Conservation (phyloP, 257 asterid species). For the Nicotiana undulata region DNA sequence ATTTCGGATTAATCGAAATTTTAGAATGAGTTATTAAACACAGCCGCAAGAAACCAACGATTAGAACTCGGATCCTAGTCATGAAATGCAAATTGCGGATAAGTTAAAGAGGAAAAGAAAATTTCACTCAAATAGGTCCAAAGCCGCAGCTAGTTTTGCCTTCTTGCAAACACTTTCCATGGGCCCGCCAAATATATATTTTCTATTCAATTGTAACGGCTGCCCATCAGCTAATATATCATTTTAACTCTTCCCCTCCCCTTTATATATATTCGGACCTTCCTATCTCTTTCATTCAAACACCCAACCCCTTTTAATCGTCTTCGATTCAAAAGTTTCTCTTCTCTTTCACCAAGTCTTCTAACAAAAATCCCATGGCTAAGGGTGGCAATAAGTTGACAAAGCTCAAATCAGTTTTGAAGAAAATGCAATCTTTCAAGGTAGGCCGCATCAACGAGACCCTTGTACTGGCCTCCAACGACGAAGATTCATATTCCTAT, state of each 20-base stretch:
- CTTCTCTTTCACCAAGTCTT: conserved; percentile 14
- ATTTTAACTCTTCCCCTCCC: neutral
- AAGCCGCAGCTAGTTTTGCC: no score
- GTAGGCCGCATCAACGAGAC: conserved; percentile 22
- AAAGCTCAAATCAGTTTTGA: conserved; percentile 71
- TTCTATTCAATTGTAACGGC: no score
- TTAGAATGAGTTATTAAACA: no score
- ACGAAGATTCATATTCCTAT: neutral
- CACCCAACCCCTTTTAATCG: neutral
- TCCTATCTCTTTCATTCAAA: conserved; percentile 10
- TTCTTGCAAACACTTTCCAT: no score
- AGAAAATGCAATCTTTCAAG: conserved; percentile 90
- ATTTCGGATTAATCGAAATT: no score
- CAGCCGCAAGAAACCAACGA: no score
- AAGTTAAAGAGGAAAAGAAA: no score
- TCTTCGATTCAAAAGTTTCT: no score
- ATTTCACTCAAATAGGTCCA: no score
- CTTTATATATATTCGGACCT: conserved; percentile 2
- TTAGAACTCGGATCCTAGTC: no score
- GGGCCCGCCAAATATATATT: neutral
- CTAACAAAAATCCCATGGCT: conserved; percentile 36
- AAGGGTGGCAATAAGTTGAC: conserved; percentile 64
- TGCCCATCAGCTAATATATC: neutral
- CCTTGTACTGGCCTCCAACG: conserved; percentile 4
- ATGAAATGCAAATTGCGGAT: no score